Base-by-base conservation (phyloP, 805 yeast genomes). In the Komagataella ulmi region DNA sequence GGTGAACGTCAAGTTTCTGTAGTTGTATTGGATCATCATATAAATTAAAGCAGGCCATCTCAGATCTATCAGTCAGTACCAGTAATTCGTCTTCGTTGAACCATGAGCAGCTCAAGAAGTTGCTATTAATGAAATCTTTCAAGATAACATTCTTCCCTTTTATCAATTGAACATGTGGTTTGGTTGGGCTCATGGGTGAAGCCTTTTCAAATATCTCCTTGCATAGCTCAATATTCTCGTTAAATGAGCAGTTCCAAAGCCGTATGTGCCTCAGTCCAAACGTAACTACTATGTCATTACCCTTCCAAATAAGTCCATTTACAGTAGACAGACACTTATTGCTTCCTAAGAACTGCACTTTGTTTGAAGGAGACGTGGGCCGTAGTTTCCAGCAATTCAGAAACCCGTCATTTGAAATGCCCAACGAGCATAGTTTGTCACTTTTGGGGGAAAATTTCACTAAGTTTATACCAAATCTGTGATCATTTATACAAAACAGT, bases 321-420 rank as follows among this genome's bases (percentile, higher is more conserved):
- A 85, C 72, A 8, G 72, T 69, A 0, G 85, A 75, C 1, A 85
- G 77, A 60, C 89, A 84, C 57, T 78, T 72, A 63, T 84, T 84
- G 44, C 80, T 74, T 0, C 81, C 77, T 18, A 64, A 60, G 30
- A 79, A 66, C 3, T 59, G 59, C 5, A 69, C 59, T 24, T 53
- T 52, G 3, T 56, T 54, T 12, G 75, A 59, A 44, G 45, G 24
- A 24, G 40, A 36, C 10, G 49, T 50, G 2, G 61, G 49, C 5
- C 49, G 17, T 4, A 55, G 4, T 48, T 63, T 69, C 90, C 91
- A 85, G 7, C 85, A 63, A 56, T 79, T 76, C 10, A 85, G 59
- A 53, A 72, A 81, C 1, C 90, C 88, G 61, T 85, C 93, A 56
- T 80, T 81, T 3, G 80, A 67, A n/a, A 77, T 66, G 0, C 91